Evolutionary conservation across 306 rosid genomes (phyloP).

Genomic region (Ammopiptanthus mongolicus): DNA sequence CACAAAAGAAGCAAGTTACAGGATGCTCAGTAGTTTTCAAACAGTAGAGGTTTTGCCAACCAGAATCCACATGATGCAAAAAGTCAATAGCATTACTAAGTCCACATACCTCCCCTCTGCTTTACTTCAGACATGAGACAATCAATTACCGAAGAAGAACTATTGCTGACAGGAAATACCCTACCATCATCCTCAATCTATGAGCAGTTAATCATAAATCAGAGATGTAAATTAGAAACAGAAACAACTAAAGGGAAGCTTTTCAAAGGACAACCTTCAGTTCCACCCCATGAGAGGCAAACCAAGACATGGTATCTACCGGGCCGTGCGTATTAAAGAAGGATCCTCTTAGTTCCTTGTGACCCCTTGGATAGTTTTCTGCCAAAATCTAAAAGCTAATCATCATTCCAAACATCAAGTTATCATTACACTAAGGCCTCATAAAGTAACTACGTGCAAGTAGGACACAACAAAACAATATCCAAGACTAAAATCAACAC

Average conservation of each 20-base stretch:
- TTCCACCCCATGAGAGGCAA: conserved; percentile 80
- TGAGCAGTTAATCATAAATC: conserved; percentile 20
- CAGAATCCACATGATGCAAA: neutral
- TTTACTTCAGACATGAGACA: conserved; percentile 77
- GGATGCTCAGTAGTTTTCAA: neutral
- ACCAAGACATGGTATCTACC: conserved; percentile 90
- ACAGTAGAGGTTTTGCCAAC: neutral
- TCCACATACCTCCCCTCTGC: conserved; percentile 51
- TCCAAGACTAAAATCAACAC: neutral
- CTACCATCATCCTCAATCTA: conserved; percentile 93
- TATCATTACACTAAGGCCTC: neutral
- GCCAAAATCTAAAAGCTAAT: conserved; percentile 65
- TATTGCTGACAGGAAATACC: conserved; percentile 91
- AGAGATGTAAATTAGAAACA: conserved; percentile 8
- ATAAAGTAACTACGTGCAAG: conserved; percentile 10
- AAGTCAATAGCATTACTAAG: conserved; percentile 11
- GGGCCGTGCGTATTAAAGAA: conserved; percentile 73
- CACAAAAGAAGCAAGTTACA: neutral
- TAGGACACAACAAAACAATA: conserved; percentile 2
- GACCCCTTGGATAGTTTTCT: conserved; percentile 93
- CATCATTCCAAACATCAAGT: conserved; percentile 21
- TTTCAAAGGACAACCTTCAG: conserved; percentile 71
- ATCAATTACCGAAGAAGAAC: conserved; percentile 74
- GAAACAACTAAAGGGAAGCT: conserved; percentile 15
- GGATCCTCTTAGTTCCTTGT: conserved; percentile 84